Conservation (phyloP, 441 rosid genomes). For the Mallotus repandus region DNA sequence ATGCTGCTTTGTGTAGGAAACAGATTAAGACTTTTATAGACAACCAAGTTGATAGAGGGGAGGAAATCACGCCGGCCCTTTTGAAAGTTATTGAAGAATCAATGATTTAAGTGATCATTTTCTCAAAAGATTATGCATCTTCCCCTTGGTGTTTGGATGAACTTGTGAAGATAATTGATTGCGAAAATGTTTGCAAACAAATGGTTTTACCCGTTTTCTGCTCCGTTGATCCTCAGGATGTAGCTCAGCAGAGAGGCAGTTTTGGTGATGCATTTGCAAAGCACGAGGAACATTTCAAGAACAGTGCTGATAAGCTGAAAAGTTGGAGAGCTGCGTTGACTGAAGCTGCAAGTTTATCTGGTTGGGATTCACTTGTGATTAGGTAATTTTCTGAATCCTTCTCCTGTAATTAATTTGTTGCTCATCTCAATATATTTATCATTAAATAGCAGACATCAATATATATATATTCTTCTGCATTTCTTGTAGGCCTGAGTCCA, state of each 20-base stretch:
- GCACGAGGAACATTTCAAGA: background rate
- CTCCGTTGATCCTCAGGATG: background rate
- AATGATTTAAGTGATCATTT: background rate
- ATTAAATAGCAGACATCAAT: too few relatives aligned
- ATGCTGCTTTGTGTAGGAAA: too few relatives aligned
- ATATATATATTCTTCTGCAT: too few relatives aligned
- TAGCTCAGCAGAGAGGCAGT: background rate
- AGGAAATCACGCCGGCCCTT: background rate
- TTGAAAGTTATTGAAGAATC: background rate
- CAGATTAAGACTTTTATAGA: background rate
- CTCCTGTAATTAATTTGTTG: too few relatives aligned
- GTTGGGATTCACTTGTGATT: background rate
- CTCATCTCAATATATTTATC: too few relatives aligned
- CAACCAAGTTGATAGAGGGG: background rate
- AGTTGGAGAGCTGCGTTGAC: slow-evolving; percentile 1
- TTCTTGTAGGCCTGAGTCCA: slow-evolving; percentile 1
- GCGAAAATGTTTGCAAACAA: background rate
- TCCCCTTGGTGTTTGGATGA: background rate
- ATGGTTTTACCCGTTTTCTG: background rate
- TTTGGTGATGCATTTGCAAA: background rate
- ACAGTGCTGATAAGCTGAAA: background rate
- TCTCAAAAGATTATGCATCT: slow-evolving; percentile 1
- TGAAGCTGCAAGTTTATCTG: background rate
- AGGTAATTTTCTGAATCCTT: too few relatives aligned
- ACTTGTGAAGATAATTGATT: slow-evolving; percentile 9